phyloP scores from a whole-genome alignment of 2,329 filamentous ascomycete species.

The Colletotrichum sp. region DNA sequence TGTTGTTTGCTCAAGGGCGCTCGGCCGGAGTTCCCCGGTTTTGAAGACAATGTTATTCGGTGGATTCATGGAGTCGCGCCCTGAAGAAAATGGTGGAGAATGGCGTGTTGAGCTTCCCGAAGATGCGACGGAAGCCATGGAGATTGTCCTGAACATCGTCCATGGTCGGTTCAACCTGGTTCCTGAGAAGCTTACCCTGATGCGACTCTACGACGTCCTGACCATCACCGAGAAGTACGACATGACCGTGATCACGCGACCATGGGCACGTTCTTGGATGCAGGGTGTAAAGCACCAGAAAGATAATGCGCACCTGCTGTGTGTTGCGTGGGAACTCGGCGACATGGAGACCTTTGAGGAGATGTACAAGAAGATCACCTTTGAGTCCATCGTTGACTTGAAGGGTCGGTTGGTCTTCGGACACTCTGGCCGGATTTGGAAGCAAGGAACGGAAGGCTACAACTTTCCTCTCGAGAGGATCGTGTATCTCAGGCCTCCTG shows the following conservation, averaged over 20 bases:
- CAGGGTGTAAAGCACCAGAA: neutral
- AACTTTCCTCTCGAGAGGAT: slow-evolving; percentile 12
- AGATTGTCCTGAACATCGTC: slow-evolving; percentile 34
- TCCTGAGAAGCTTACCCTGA: slow-evolving; percentile 10
- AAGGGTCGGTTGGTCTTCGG: slow-evolving; percentile 11
- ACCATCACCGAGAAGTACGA: slow-evolving; percentile 30
- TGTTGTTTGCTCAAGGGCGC: slow-evolving; percentile 26
- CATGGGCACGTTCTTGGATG: slow-evolving; percentile 26
- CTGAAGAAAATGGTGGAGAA: slow-evolving; percentile 2
- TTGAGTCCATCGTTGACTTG: slow-evolving; percentile 5
- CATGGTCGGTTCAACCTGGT: slow-evolving; percentile 30
- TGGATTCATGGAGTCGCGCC: slow-evolving; percentile 26
- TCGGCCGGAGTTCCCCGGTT: slow-evolving; percentile 27
- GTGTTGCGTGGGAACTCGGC: slow-evolving; percentile 20
- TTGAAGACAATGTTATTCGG: slow-evolving; percentile 29
- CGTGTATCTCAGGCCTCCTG: slow-evolving; percentile 2
- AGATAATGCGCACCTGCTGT: neutral
- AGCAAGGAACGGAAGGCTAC: slow-evolving; percentile 13
- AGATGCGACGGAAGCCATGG: slow-evolving; percentile 32
- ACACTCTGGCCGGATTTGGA: slow-evolving; percentile 1
- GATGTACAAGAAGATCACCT: slow-evolving; percentile 14
- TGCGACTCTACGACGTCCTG: slow-evolving; percentile 24
- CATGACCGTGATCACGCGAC: slow-evolving; percentile 25
- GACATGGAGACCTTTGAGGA: slow-evolving; percentile 7
- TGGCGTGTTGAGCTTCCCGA: slow-evolving; percentile 32